A percentile compares a stretch with the other conserved stretches of the same genome.
These are phyloP conservation scores for Zygosaccharomyces bailii DNA, from an alignment of 805 yeast genomes.

Conservation along the genomic window DNA sequence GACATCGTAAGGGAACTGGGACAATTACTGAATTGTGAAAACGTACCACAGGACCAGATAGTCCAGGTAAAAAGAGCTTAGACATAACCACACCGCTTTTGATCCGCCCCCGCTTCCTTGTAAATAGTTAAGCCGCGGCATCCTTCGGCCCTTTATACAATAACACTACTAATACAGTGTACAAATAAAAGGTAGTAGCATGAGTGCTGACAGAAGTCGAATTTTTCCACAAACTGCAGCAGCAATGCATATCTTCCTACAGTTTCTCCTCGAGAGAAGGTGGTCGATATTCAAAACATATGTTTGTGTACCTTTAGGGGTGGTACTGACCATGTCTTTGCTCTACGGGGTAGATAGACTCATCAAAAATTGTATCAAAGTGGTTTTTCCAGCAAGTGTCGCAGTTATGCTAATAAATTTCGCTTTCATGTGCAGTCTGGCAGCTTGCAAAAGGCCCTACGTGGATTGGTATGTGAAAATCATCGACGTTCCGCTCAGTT, in stretches of 20 bases:
- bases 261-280: not conserved
- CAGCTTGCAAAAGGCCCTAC: constrained; percentile 17
- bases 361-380: constrained; percentile 19
- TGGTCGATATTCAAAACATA: constrained; percentile 18
- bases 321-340: constrained; percentile 17
- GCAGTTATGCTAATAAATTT: constrained; percentile 27
- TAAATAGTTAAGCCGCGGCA: not conserved
- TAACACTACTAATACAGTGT: not conserved
- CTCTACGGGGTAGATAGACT: constrained; percentile 24
- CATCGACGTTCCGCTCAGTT: constrained; percentile 62
- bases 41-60: constrained; percentile 44
- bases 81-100: not conserved
- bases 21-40: constrained; percentile 47
- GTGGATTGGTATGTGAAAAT: constrained; percentile 17
- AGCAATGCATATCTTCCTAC: not conserved
- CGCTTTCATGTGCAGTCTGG: constrained; percentile 19
- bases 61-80: constrained; percentile 25
- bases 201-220: no score
- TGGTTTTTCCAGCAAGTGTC: constrained; percentile 25
- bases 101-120: not conserved
- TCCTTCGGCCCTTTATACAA: not conserved
- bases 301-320: constrained; percentile 21
- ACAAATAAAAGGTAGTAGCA: not conserved
- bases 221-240: no score
- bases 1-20: constrained; percentile 59